Conservation (phyloP, 306 rosid genomes). For the Biancaea sappan region DNA sequence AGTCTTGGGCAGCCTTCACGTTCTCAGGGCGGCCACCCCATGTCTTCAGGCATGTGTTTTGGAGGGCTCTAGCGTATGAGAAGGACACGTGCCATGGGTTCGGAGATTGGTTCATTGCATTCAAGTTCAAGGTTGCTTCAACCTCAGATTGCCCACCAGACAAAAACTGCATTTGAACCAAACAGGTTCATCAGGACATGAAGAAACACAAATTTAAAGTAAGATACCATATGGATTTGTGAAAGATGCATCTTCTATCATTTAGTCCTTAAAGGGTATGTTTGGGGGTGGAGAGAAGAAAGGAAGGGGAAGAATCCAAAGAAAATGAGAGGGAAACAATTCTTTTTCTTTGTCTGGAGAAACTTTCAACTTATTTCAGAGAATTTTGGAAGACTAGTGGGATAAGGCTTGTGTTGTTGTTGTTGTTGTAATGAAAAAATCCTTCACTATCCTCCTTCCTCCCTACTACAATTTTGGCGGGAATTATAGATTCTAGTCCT, state of each 20-base stretch:
- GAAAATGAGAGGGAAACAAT: no score
- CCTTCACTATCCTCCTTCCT: no score
- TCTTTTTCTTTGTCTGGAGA: no score
- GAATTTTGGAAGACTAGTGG: no score
- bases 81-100: slow-evolving; percentile 99
- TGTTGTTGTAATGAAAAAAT: no score
- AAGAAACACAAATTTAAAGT: background rate
- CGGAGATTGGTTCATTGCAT: slow-evolving; percentile 75
- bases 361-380: no score
- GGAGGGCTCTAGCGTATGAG: slow-evolving; percentile 98
- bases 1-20: slow-evolving; percentile 84
- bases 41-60: slow-evolving; percentile 86
- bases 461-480: no score
- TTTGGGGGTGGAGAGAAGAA: no score
- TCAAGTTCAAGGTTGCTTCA: slow-evolving; percentile 93
- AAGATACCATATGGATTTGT: background rate
- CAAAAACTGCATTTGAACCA: slow-evolving; percentile 63
- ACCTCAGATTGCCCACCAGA: slow-evolving; percentile 99
- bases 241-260: background rate
- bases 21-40: slow-evolving; percentile 95
- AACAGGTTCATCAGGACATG: slow-evolving; percentile 13
- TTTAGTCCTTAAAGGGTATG: background rate
- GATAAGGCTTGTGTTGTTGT: no score
- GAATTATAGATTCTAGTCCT: no score
- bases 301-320: no score